Evolutionary conservation across 306 rosid species (phyloP).

Genomic region (Quercus glauca): DNA sequence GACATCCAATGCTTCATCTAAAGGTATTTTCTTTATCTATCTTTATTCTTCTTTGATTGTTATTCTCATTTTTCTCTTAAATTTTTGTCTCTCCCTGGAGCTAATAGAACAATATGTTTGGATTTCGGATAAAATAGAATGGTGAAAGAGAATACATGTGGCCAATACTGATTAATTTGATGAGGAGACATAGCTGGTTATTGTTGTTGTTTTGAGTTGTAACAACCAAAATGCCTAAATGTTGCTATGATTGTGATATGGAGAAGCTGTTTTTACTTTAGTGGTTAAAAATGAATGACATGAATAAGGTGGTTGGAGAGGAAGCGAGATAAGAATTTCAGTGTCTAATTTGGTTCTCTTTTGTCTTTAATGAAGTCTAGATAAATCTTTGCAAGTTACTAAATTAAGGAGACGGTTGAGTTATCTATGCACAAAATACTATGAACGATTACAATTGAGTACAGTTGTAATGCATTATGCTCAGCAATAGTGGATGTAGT

Average conservation of each 20-base stretch:
- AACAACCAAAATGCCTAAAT: too few relatives aligned
- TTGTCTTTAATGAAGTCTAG: neutral
- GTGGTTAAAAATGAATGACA: neutral
- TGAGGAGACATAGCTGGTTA: too few relatives aligned
- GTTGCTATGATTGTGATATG: too few relatives aligned
- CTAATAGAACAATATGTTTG: neutral
- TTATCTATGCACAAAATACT: neutral
- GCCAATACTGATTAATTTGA: too few relatives aligned
- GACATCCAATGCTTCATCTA: conserved; percentile 39
- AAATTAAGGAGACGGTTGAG: neutral
- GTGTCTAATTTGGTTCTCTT: neutral
- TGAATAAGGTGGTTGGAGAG: neutral
- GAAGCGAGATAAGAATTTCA: neutral
- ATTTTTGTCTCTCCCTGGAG: neutral
- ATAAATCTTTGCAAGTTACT: neutral
- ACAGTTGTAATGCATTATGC: neutral
- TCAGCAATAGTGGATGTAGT: neutral
- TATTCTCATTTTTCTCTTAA: neutral
- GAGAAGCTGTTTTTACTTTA: neutral
- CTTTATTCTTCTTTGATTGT: neutral
- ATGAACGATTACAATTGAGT: neutral
- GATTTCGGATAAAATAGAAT: too few relatives aligned
- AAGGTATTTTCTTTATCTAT: conserved; percentile 19
- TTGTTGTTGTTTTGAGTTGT: too few relatives aligned
- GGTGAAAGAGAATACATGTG: too few relatives aligned